Evolutionary conservation across 177 flowering plant species (phyloP).

Genomic region (Vitis hybrid): DNA sequence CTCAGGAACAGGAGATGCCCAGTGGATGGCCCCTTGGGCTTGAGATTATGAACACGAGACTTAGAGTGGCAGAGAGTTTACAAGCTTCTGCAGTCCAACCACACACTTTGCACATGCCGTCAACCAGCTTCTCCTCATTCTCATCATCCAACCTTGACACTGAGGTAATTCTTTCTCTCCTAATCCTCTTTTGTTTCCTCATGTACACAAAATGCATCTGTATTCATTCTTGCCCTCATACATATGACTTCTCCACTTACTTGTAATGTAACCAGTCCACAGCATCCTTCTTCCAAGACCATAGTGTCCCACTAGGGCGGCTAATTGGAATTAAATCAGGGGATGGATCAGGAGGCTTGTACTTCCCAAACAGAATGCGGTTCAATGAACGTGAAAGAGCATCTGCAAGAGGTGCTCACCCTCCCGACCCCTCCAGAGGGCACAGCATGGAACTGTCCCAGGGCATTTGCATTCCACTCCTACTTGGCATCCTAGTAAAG

Average conservation of each 20-base stretch:
- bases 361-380: constrained; percentile 24
- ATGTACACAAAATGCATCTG: not conserved
- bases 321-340: constrained; percentile 52
- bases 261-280: constrained; percentile 42
- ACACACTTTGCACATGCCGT: constrained; percentile 19
- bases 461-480: constrained; percentile 52
- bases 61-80: constrained; percentile 24
- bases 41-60: constrained; percentile 47
- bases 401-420: not conserved
- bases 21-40: constrained; percentile 83
- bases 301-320: constrained; percentile 55
- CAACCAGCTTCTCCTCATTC: constrained; percentile 59
- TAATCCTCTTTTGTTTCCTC: not conserved
- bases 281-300: constrained; percentile 64
- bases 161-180: constrained; percentile 33
- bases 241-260: not conserved
- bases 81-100: constrained; percentile 22
- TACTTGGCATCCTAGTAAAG: constrained; percentile 33
- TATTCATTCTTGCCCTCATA: not conserved
- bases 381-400: constrained; percentile 11
- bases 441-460: constrained; percentile 16
- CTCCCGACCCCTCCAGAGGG: constrained; percentile 6
- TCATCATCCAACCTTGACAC: constrained; percentile 68
- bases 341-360: constrained; percentile 27
- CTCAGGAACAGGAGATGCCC: constrained; percentile 31